Evolutionary conservation across 192 early-diverging fungal genomes (phyloP), one percentile per base, ranked within the genome.

Genomic region (Linnemannia elongata): DNA sequence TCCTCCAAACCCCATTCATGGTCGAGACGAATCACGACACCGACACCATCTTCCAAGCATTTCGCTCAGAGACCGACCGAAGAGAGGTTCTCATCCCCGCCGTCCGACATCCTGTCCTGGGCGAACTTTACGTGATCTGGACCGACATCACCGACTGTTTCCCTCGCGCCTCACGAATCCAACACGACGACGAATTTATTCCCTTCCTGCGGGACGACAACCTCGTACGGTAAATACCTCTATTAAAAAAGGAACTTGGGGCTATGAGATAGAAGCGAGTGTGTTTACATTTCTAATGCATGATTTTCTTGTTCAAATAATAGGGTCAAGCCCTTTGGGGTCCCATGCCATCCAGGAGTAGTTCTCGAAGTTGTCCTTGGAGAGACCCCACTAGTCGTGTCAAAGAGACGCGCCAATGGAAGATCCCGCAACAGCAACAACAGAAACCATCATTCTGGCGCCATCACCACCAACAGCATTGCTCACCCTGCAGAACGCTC

Each of bases 61-160:
- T 80, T 42, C 70, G 78, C 7, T 71, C 71, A 35, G 30, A 35
- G 9, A 30, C 57, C 45, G 54, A 44, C 18, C 38, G 27, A 20
- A 27, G 54, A 24, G 30, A 24, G 3, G 39, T 82, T n/a, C 20
- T 38, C 35, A 82, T 82, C 52, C 80, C 80, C 17, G 52, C 69
- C 41, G 49, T 72, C 12, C 55, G 42, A 72, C 80, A 82, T 60
- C 80, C 80, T 3, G 22, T 49, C 66, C 41, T 69, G 6, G 47
- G 66, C 42, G 80, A 82, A 17, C 47, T n/a, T 36, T 82, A 76
- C 54, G 49, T 82, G 68, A 82, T 79, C 45, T 85, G 82, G 82
- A 79, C 73, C 33, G 82, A 85, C 72, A 78, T 85, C 33, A 76
- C 72, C 45, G 49, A 75, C 10, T 85, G 82, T 42, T 85, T 85